Percentiles rank a stretch among this genome's conserved stretches.
These are phyloP conservation scores for Malus sylvestris DNA, from an alignment of 306 rosid species.

Conservation along the genomic window DNA sequence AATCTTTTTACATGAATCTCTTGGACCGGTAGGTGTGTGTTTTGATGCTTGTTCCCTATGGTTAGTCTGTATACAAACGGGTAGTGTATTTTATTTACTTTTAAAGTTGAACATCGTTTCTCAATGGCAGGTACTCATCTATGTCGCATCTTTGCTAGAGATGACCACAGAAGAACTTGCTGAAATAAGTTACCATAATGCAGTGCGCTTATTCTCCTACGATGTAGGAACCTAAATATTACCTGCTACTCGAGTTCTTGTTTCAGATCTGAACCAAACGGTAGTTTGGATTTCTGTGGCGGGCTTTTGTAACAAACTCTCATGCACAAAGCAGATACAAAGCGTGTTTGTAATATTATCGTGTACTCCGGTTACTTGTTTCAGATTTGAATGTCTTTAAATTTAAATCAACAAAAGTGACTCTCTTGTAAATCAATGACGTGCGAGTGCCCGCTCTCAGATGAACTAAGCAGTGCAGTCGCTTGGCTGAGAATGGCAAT, in stretches of 20 bases:
- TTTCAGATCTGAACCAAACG: not conserved
- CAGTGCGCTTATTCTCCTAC: conserved; percentile 30
- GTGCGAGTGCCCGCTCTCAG: too few relatives aligned
- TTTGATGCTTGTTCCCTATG: not conserved
- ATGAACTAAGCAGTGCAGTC: not conserved
- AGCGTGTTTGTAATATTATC: not conserved
- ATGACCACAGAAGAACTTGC: conserved; percentile 40
- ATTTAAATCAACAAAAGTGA: not conserved
- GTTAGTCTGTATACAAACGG: not conserved
- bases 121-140: conserved; percentile 37
- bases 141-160: conserved; percentile 47
- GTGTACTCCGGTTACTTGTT: not conserved
- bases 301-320: not conserved
- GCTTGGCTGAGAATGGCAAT: not conserved
- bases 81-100: not conserved
- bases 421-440: too few relatives aligned
- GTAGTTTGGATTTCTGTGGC: not conserved
- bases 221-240: not conserved
- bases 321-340: not conserved
- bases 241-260: not conserved
- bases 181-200: conserved; percentile 36
- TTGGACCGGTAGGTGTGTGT: not conserved
- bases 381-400: not conserved
- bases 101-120: not conserved
- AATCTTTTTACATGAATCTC: not conserved